Evolutionary conservation across 1,284 basidiomycete species (phyloP).

Genomic region (Puccinia sorghi): DNA sequence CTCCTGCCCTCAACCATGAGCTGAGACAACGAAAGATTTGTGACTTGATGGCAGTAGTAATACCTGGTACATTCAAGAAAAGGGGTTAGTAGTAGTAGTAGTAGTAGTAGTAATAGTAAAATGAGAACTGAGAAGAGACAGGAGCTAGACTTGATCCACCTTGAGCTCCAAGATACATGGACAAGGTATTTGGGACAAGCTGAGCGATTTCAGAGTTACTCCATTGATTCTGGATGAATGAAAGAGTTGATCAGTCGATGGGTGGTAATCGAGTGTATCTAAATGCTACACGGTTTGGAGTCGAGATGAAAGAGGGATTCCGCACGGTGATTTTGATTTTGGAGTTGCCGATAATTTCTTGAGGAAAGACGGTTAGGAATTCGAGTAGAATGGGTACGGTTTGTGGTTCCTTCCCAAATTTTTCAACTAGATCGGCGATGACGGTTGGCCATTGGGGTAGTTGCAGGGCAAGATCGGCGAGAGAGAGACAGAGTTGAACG

Average conservation of each 20-base stretch:
- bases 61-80: slow-evolving; percentile 69
- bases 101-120: background rate
- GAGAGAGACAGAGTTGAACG: slow-evolving; percentile 82
- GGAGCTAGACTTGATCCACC: background rate
- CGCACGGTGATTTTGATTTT: slow-evolving; percentile 77
- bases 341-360: slow-evolving; percentile 81
- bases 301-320: slow-evolving; percentile 6
- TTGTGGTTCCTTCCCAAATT: slow-evolving; percentile 77
- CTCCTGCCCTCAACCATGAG: slow-evolving; percentile 58
- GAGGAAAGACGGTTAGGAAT: slow-evolving; percentile 86
- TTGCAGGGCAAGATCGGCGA: slow-evolving; percentile 89
- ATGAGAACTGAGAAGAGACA: background rate
- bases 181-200: slow-evolving; percentile 38
- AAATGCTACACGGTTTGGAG: background rate
- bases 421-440: slow-evolving; percentile 78
- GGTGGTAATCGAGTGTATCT: background rate
- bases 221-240: slow-evolving; percentile 43
- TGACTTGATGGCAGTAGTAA: slow-evolving; percentile 56
- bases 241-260: slow-evolving; percentile 2
- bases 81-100: no score
- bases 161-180: slow-evolving; percentile 48
- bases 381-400: slow-evolving; percentile 83
- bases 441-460: slow-evolving; percentile 82
- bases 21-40: slow-evolving; percentile 57
- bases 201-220: slow-evolving; percentile 29